Percentiles rank a stretch among this genome's conserved stretches.
Evolutionary conservation across 352 stramenopile genomes (phyloP).

Genomic region (Globisporangium megalacanthum): DNA sequence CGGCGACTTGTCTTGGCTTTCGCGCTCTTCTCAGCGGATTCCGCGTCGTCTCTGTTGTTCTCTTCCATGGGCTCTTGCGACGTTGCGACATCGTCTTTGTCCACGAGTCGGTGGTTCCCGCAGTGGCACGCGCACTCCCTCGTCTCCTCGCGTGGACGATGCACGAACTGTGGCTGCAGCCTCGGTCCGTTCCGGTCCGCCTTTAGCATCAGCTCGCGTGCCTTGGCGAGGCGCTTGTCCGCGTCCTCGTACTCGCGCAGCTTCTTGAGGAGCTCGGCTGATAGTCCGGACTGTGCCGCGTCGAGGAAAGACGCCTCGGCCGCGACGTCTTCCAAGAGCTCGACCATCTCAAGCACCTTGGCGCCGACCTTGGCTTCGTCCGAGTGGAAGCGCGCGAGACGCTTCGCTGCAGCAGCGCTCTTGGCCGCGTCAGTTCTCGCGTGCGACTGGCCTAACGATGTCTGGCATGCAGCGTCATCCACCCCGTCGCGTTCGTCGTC

Average conservation of each 20-base stretch:
- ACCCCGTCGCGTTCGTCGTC: background rate
- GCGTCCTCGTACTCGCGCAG: slow-evolving; percentile 36
- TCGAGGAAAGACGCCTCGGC: slow-evolving; percentile 41
- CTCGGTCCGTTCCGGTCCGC: background rate
- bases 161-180: background rate
- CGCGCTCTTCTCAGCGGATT: slow-evolving; percentile 6
- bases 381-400: slow-evolving; percentile 36
- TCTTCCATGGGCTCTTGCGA: too few relatives aligned
- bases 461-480: background rate
- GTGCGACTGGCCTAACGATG: background rate
- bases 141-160: background rate
- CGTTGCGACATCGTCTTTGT: slow-evolving; percentile 12
- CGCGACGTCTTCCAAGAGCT: slow-evolving; percentile 51
- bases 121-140: slow-evolving; percentile 39
- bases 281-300: slow-evolving; percentile 14
- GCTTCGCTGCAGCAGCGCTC: background rate
- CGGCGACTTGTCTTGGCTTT: slow-evolving; percentile 17
- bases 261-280: slow-evolving; percentile 17
- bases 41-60: background rate
- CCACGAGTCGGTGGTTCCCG: slow-evolving; percentile 33
- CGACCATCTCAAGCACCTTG: slow-evolving; percentile 46
- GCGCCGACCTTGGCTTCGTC: slow-evolving; percentile 45
- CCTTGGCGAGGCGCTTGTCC: slow-evolving; percentile 40
- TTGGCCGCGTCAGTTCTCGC: background rate
- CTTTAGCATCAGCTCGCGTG: slow-evolving; percentile 33